Evolutionary conservation across 805 yeast species (phyloP), one percentile per base, ranked within the genome.

Genomic region (Kodamaea sagamina): DNA sequence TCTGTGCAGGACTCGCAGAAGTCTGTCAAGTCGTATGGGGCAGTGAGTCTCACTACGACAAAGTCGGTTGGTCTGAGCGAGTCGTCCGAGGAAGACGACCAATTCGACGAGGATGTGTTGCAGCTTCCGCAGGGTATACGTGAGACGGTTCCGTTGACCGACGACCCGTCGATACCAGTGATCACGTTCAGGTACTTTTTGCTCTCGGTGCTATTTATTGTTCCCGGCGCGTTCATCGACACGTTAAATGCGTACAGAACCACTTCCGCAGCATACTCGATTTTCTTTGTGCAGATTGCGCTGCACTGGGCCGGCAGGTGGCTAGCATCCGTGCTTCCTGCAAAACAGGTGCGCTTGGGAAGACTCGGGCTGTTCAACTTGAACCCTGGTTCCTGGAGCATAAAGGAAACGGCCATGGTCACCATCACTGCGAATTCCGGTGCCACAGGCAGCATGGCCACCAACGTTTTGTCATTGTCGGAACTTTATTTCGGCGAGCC

Each of bases 381-480:
- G 39, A 77, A 77, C 45, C 82, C 82, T 0, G 77, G 79, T 2
- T 81, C 82, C 0, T 77, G 81, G 81, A 60, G 78, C 4, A 68
- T 77, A 32, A 76, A 77, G 45, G 82, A 77, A 50, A 68, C 80
- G 6, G 73, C 77, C 25, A 44, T 82, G 63, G 67, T 78, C 27
- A 72, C 79, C 6, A 62, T 75, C 22, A 71, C 80, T 1, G 80
- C 80, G 2, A 75, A 74, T 19, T 67, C 75, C 26, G 74, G 79
- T 13, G 74, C 84, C 46, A 70, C 80, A 0, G 79, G 79, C 1
- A 75, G 73, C 46, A 62, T 69, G 51, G 81, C 77, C 11, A 75
- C 79, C 1, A 64, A 63, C 17, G 73, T 77, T 0, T 52, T 76
- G 22, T 71, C 80, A 0, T 52, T 76, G 26, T 77, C 77, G 1